Evolutionary conservation across 2,329 filamentous ascomycete species (phyloP).

Genomic region (Pestalotiopsis sp.): DNA sequence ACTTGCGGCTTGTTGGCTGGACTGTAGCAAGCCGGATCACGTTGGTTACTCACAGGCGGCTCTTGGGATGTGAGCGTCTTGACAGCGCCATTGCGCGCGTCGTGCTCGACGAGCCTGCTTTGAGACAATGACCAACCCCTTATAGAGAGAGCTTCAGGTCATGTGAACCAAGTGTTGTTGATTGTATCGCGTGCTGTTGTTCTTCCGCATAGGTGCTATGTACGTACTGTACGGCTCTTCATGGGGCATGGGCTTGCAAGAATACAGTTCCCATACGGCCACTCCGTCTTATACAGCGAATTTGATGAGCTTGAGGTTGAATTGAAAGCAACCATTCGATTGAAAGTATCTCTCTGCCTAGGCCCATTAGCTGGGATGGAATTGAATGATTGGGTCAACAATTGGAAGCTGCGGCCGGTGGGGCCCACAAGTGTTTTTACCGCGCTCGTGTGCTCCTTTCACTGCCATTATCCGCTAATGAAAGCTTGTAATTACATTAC

Average conservation of each 20-base stretch:
- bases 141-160: neutral
- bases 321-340: neutral
- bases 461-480: neutral
- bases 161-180: too few relatives aligned
- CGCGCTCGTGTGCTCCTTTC: neutral
- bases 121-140: neutral
- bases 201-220: neutral
- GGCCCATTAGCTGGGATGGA: neutral
- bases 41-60: conserved; percentile 1
- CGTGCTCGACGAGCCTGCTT: neutral
- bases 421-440: neutral
- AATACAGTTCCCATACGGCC: neutral
- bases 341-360: neutral
- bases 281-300: neutral
- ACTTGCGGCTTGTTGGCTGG: neutral
- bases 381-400: neutral
- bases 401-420: neutral
- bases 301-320: neutral
- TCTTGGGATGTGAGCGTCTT: conserved; percentile 9
- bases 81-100: neutral
- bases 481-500: neutral
- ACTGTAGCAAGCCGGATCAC: neutral
- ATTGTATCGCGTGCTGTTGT: neutral
- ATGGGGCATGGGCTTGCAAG: neutral
- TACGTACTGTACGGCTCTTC: neutral